These are phyloP conservation scores for Boletus rufocinnamomeus DNA, from an alignment of 768 basidiomycete species.

Conservation along the genomic window DNA sequence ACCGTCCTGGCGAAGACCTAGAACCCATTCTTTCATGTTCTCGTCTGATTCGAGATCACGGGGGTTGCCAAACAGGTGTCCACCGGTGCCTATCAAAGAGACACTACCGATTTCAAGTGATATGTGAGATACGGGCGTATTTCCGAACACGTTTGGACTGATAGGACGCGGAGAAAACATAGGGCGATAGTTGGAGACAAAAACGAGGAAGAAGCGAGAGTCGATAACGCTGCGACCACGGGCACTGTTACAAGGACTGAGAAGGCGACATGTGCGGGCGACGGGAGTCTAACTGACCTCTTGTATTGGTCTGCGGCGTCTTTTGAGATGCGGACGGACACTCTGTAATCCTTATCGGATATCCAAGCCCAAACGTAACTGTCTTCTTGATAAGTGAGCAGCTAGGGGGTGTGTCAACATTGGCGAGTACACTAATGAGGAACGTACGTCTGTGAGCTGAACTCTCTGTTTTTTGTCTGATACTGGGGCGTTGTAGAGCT, in stretches of 20 bases:
- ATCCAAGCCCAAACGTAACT: conserved; percentile 62
- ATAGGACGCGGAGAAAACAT: conserved; percentile 56
- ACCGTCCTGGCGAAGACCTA: conserved; percentile 56
- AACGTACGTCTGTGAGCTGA: conserved; percentile 57
- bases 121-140: conserved; percentile 46
- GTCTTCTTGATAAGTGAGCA: conserved; percentile 51
- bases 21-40: conserved; percentile 51
- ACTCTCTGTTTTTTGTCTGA: conserved; percentile 49
- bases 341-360: conserved; percentile 54
- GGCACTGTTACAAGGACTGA: conserved; percentile 20
- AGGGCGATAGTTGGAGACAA: conserved; percentile 51
- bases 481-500: conserved; percentile 31
- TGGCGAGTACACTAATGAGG: neutral
- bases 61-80: conserved; percentile 52
- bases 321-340: conserved; percentile 57
- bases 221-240: conserved; percentile 44
- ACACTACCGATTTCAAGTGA: conserved; percentile 56
- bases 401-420: conserved; percentile 41
- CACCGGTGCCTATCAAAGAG: conserved; percentile 43
- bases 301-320: conserved; percentile 50
- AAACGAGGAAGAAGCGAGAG: conserved; percentile 47
- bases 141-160: conserved; percentile 33
- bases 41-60: conserved; percentile 43
- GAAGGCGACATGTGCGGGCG: neutral
- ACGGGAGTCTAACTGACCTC: conserved; percentile 33